phyloP scores from a whole-genome alignment of 495 filamentous ascomycete species.

The Penicillium longicatenatum region DNA sequence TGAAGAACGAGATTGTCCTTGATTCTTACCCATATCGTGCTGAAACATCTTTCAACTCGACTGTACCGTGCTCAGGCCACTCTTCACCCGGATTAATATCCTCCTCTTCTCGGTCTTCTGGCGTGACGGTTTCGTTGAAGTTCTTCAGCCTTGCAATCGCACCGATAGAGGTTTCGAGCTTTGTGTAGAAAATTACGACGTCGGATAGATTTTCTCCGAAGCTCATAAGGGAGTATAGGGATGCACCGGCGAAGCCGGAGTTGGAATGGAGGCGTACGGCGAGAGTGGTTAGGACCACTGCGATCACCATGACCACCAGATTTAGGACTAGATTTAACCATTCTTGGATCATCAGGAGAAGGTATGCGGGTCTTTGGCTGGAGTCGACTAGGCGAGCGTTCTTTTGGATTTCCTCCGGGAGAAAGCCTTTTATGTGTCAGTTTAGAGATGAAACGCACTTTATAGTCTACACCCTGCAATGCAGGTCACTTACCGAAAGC shows the following conservation, averaged over 20 bases:
- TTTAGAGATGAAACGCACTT: background rate
- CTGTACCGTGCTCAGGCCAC: background rate
- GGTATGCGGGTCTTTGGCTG: background rate
- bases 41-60: background rate
- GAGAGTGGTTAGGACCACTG: conserved; percentile 17
- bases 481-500: background rate
- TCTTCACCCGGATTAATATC: background rate
- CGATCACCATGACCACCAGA: background rate
- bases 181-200: conserved; percentile 44
- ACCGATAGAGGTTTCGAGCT: conserved; percentile 51
- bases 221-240: conserved; percentile 27
- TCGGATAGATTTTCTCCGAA: conserved; percentile 36
- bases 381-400: background rate
- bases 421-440: background rate
- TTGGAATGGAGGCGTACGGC: conserved; percentile 24
- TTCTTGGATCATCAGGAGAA: background rate
- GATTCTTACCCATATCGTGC: background rate
- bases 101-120: conserved; percentile 21
- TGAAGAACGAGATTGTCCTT: background rate
- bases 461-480: background rate
- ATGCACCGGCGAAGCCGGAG: conserved; percentile 24
- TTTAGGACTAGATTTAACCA: background rate
- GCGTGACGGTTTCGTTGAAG: conserved; percentile 33
- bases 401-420: background rate
- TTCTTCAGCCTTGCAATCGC: conserved; percentile 42